These are phyloP conservation scores for Acorus calamus DNA, from an alignment of 106 monocot genomes.

Conservation along the genomic window DNA sequence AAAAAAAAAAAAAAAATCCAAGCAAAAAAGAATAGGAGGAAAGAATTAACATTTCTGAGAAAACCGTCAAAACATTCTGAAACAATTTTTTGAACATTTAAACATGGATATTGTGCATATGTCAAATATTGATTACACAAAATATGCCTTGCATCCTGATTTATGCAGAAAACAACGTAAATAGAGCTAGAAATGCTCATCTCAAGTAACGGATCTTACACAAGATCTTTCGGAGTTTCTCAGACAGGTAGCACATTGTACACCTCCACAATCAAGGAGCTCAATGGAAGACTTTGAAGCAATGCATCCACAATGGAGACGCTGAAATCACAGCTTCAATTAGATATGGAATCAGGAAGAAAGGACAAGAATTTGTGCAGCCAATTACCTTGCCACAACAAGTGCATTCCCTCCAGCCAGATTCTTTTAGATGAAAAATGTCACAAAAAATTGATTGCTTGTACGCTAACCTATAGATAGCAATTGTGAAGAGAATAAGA, in stretches of 20 bases:
- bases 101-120: too few species aligned
- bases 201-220: slow-evolving; percentile 34
- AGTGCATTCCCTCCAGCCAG: slow-evolving; percentile 90
- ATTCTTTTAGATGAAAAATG: slow-evolving; percentile 72
- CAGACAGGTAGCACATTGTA: slow-evolving; percentile 65
- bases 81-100: too few species aligned
- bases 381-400: slow-evolving; percentile 71
- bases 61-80: too few species aligned
- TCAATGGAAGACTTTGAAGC: slow-evolving; percentile 65
- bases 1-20: too few species aligned
- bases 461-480: slow-evolving; percentile 49
- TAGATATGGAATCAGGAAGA: too few species aligned
- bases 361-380: background rate
- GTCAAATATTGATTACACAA: too few species aligned
- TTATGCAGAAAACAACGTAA: too few species aligned
- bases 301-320: slow-evolving; percentile 92
- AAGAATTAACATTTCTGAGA: too few species aligned
- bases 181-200: background rate
- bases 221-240: slow-evolving; percentile 45
- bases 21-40: too few species aligned
- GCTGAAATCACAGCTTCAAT: slow-evolving; percentile 27
- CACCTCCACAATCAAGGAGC: slow-evolving; percentile 85
- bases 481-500: too few species aligned
- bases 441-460: slow-evolving; percentile 71
- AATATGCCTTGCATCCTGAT: too few species aligned